Conservation (phyloP, 805 yeast genomes). For the Lachancea nothofagi region DNA sequence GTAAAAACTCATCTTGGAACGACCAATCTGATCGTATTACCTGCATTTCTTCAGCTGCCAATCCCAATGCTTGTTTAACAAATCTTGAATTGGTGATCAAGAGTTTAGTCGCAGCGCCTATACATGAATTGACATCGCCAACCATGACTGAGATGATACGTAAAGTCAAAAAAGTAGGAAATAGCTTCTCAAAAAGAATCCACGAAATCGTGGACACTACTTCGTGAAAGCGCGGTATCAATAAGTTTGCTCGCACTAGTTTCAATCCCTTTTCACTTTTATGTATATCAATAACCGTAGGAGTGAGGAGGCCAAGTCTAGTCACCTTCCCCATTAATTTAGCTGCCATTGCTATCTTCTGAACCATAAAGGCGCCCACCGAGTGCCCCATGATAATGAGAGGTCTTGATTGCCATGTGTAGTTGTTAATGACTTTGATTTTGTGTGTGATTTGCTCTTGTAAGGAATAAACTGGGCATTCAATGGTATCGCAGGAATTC, state of each 20-base stretch:
- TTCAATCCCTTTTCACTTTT: slow-evolving; percentile 37
- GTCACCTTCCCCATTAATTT: slow-evolving; percentile 27
- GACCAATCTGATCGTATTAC: slow-evolving; percentile 44
- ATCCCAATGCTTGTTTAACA: slow-evolving; percentile 47
- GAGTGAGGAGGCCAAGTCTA: slow-evolving; percentile 60
- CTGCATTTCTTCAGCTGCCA: slow-evolving; percentile 58
- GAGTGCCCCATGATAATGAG: slow-evolving; percentile 57
- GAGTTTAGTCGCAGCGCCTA: slow-evolving; percentile 39
- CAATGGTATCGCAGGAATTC: slow-evolving; percentile 19
- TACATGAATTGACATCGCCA: slow-evolving; percentile 19
- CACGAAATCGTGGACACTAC: slow-evolving; percentile 29
- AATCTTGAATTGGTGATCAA: slow-evolving; percentile 40
- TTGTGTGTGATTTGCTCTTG: slow-evolving; percentile 58
- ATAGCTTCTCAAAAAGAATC: slow-evolving; percentile 18
- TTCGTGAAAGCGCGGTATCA: slow-evolving; percentile 28
- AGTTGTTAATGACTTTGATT: slow-evolving; percentile 41
- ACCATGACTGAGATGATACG: slow-evolving; percentile 28
- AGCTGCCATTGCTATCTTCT: slow-evolving; percentile 40
- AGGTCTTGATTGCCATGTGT: slow-evolving; percentile 16
- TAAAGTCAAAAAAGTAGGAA: slow-evolving; percentile 27
- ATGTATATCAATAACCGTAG: slow-evolving; percentile 61
- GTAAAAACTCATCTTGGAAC: slow-evolving; percentile 46
- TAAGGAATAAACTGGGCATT: slow-evolving; percentile 35
- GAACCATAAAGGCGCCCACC: slow-evolving; percentile 61
- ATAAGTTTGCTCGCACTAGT: slow-evolving; percentile 26